Evolutionary conservation across 306 rosid genomes (phyloP).

Genomic region (Prunus kanzakura): DNA sequence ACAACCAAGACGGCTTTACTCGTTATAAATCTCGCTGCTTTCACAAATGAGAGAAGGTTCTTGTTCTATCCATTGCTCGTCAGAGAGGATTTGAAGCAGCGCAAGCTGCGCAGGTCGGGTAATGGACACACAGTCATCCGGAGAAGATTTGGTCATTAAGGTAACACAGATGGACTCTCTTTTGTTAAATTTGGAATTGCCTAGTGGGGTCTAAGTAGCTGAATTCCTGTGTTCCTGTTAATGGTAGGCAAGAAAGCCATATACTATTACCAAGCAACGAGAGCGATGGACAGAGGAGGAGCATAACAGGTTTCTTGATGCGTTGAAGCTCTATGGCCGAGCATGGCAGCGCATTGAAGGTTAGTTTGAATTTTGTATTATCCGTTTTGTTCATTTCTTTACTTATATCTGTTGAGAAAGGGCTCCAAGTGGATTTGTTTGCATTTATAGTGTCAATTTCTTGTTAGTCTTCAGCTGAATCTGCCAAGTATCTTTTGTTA

Average conservation of each 20-base stretch:
- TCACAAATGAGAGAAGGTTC: constrained; percentile 42
- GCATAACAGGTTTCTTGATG: constrained; percentile 89
- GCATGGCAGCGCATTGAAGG: constrained; percentile 99
- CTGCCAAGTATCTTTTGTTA: constrained; percentile 8
- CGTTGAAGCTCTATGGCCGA: constrained; percentile 90
- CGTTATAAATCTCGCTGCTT: constrained; percentile 33
- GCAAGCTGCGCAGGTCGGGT: constrained; percentile 42
- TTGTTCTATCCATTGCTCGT: constrained; percentile 50
- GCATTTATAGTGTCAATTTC: neutral
- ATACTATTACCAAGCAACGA: constrained; percentile 96
- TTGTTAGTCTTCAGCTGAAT: constrained; percentile 12
- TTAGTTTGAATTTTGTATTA: neutral
- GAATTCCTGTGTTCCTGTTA: constrained; percentile 19
- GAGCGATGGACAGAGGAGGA: constrained; percentile 99
- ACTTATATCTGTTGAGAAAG: constrained; percentile 7
- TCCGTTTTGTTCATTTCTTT: constrained; percentile 19
- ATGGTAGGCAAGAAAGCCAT: constrained; percentile 83
- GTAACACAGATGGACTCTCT: constrained; percentile 31
- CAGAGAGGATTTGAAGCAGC: constrained; percentile 92
- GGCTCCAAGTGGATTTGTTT: neutral
- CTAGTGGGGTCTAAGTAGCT: constrained; percentile 14
- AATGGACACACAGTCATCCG: constrained; percentile 78
- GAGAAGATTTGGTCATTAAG: constrained; percentile 78
- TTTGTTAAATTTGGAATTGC: constrained; percentile 9
- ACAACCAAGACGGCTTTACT: constrained; percentile 50